These are phyloP conservation scores for Venturia pyrina DNA, from an alignment of 2,329 filamentous ascomycete genomes.

Conservation along the genomic window DNA sequence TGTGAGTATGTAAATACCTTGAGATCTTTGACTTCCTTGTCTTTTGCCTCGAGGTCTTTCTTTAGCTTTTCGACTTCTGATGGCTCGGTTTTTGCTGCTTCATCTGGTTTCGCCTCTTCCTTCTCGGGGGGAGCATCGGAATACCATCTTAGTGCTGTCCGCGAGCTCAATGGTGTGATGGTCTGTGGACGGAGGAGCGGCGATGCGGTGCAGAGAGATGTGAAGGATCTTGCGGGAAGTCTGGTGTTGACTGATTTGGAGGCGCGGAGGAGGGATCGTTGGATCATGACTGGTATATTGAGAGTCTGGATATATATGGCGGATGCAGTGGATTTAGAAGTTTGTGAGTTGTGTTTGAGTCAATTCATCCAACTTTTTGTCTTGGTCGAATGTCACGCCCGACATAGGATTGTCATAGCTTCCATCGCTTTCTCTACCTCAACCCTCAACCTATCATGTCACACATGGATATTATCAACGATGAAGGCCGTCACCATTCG, in stretches of 20 bases:
- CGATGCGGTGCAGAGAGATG: conserved; percentile 22
- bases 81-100: conserved; percentile 22
- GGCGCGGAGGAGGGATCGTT: conserved; percentile 40
- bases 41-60: conserved; percentile 62
- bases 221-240: conserved; percentile 27
- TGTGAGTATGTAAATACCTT: conserved; percentile 52
- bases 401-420: background rate
- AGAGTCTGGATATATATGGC: background rate
- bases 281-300: conserved; percentile 32
- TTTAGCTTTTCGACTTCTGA: conserved; percentile 32
- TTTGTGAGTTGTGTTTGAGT: background rate
- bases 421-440: background rate
- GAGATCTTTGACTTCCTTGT: conserved; percentile 65
- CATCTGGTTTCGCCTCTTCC: conserved; percentile 20
- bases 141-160: conserved; percentile 26
- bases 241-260: conserved; percentile 33
- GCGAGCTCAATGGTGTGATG: background rate
- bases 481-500: background rate
- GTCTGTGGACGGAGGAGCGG: background rate
- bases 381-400: background rate
- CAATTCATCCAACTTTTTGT: background rate
- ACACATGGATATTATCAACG: background rate
- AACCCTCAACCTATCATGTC: too few relatives aligned
- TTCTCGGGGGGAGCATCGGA: conserved; percentile 28
- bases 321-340: background rate